A percentile compares a stretch with the other conserved stretches of the same genome.
phyloP scores from a whole-genome alignment of 805 yeast species.

The Candida koratica region DNA sequence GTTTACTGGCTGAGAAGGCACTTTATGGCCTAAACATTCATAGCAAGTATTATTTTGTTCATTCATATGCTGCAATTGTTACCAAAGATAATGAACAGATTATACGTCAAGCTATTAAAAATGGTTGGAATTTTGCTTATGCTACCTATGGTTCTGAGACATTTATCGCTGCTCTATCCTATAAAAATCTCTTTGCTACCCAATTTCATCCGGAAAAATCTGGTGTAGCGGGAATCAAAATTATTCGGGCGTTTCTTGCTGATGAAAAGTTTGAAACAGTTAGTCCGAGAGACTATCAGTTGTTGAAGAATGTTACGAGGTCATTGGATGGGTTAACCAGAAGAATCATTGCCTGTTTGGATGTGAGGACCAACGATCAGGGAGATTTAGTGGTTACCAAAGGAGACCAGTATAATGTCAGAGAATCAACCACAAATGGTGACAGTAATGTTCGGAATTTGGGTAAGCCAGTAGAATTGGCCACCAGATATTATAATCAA shows the following conservation, averaged over 20 bases:
- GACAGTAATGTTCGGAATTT: conserved; percentile 75
- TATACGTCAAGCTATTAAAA: conserved; percentile 22
- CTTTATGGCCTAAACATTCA: conserved; percentile 63
- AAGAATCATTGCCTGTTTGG: conserved; percentile 93
- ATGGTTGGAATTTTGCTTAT: conserved; percentile 69
- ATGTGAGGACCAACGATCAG: conserved; percentile 89
- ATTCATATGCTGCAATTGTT: conserved; percentile 83
- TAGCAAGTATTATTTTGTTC: conserved; percentile 88
- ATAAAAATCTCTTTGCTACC: conserved; percentile 83
- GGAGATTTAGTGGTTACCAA: conserved; percentile 98
- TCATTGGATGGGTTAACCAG: conserved; percentile 69
- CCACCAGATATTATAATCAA: conserved; percentile 82
- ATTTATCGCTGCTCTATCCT: conserved; percentile 77
- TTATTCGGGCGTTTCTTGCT: conserved; percentile 68
- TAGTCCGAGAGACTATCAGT: conserved; percentile 20
- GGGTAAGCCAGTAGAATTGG: conserved; percentile 95
- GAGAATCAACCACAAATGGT: conserved; percentile 48
- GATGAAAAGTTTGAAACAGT: conserved; percentile 28
- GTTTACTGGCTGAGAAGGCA: conserved; percentile 22
- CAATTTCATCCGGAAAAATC: conserved; percentile 99
- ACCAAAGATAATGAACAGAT: conserved; percentile 26
- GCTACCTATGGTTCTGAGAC: conserved; percentile 73
- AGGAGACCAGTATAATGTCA: conserved; percentile 97
- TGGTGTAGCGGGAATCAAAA: conserved; percentile 81
- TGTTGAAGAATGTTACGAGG: conserved; percentile 13